These are phyloP conservation scores for Cenchrus purpureus DNA, from an alignment of 176 grass and related monocot genomes.

Conservation along the genomic window DNA sequence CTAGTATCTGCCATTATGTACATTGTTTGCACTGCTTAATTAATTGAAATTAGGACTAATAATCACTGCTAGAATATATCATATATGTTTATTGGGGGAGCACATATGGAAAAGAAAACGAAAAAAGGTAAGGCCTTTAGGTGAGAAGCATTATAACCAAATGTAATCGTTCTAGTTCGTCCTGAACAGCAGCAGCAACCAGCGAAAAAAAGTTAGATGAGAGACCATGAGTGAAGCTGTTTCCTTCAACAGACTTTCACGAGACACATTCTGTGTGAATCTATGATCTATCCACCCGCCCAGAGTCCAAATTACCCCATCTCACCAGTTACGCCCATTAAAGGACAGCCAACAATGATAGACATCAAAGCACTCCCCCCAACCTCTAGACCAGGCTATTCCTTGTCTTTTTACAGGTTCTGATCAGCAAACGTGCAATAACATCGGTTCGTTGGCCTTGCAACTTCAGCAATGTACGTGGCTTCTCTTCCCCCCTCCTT, in stretches of 20 bases:
- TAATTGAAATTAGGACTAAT: background rate
- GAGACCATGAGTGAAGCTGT: constrained; percentile 6
- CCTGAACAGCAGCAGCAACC: background rate
- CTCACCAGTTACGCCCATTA: constrained; percentile 23
- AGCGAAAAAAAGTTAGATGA: background rate
- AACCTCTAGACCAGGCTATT: constrained; percentile 7
- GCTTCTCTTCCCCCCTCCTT: constrained; percentile 16
- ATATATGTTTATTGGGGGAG: background rate
- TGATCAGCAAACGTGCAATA: constrained; percentile 24
- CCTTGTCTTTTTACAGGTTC: constrained; percentile 51
- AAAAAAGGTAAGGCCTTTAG: background rate
- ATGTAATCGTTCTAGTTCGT: background rate
- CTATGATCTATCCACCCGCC: constrained; percentile 21
- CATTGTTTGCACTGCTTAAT: background rate
- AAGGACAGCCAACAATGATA: constrained; percentile 13
- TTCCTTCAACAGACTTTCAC: constrained; percentile 27
- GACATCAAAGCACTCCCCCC: constrained; percentile 27
- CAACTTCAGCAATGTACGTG: background rate
- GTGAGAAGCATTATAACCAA: background rate
- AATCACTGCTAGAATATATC: background rate
- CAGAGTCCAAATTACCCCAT: background rate
- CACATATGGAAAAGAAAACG: background rate
- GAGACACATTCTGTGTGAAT: constrained; percentile 30
- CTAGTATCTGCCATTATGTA: no score
- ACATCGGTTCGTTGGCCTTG: constrained; percentile 28